These are phyloP conservation scores for Trichoderma atrobrunneum DNA, from an alignment of 2,329 filamentous ascomycete genomes.

Conservation along the genomic window DNA sequence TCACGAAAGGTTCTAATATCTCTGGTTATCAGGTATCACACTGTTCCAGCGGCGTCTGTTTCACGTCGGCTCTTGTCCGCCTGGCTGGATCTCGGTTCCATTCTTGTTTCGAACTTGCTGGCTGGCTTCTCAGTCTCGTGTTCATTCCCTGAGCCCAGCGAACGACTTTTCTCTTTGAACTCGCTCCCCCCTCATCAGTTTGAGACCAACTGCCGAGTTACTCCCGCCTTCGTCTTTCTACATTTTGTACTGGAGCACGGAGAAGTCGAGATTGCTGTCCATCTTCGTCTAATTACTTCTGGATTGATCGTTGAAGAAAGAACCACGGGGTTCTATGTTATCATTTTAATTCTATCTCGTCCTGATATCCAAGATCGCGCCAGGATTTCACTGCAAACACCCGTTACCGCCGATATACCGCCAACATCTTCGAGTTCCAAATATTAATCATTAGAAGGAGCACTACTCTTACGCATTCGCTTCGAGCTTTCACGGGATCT, in stretches of 20 bases:
- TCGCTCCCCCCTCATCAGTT: not conserved
- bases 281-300: not conserved
- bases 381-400: not conserved
- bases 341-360: not conserved
- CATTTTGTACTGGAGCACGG: not conserved
- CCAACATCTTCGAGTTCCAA: not conserved
- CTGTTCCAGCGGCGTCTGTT: slow-evolving; percentile 48
- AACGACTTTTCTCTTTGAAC: not conserved
- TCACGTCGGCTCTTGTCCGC: slow-evolving; percentile 37
- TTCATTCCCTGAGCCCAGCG: not conserved
- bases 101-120: slow-evolving; percentile 3
- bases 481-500: not conserved
- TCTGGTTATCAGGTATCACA: slow-evolving; percentile 47
- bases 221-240: not conserved
- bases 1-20: slow-evolving; percentile 45
- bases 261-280: not conserved
- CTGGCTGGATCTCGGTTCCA: slow-evolving; percentile 14
- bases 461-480: not conserved
- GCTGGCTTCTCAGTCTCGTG: slow-evolving; percentile 1
- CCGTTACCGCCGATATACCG: not conserved
- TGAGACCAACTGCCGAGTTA: not conserved
- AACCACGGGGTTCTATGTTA: too few relatives aligned
- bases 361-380: not conserved
- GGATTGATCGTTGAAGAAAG: not conserved
- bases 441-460: not conserved